Conservation (phyloP, 1,284 basidiomycete species). For the Takashimella koratensis region DNA sequence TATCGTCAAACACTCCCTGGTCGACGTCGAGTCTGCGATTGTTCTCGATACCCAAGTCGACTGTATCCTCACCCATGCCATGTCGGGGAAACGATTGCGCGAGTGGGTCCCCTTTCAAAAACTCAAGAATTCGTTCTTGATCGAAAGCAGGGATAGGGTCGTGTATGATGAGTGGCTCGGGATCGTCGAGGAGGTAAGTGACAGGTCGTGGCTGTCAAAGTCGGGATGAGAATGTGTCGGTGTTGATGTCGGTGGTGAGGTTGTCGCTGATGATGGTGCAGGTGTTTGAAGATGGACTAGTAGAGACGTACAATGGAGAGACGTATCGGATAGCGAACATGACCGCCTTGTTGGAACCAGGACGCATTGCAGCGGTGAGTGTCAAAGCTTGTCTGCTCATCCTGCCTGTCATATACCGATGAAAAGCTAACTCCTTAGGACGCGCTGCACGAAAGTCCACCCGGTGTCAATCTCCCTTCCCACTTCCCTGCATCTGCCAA, state of each 20-base stretch:
- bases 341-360: slow-evolving; percentile 46
- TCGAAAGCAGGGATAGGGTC: slow-evolving; percentile 73
- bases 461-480: slow-evolving; percentile 2
- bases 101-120: slow-evolving; percentile 64
- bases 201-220: too few species aligned
- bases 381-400: neutral
- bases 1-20: slow-evolving; percentile 72
- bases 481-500: slow-evolving; percentile 24
- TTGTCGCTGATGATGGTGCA: slow-evolving; percentile 42
- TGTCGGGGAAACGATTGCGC: slow-evolving; percentile 60
- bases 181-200: slow-evolving; percentile 56
- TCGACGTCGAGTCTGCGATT: slow-evolving; percentile 72
- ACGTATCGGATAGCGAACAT: slow-evolving; percentile 68
- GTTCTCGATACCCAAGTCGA: slow-evolving; percentile 62
- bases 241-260: too few species aligned
- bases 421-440: neutral
- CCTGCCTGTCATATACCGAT: neutral
- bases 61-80: slow-evolving; percentile 68
- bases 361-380: slow-evolving; percentile 24
- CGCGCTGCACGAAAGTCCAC: neutral
- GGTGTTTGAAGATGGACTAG: slow-evolving; percentile 80
- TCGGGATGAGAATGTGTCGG: too few species aligned
- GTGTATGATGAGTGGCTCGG: slow-evolving; percentile 83
- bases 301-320: slow-evolving; percentile 56
- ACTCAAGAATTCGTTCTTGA: slow-evolving; percentile 54